Evolutionary conservation across 768 basidiomycete species (phyloP), one percentile per base, ranked within the genome.

Genomic region (Suillus weaverae): DNA sequence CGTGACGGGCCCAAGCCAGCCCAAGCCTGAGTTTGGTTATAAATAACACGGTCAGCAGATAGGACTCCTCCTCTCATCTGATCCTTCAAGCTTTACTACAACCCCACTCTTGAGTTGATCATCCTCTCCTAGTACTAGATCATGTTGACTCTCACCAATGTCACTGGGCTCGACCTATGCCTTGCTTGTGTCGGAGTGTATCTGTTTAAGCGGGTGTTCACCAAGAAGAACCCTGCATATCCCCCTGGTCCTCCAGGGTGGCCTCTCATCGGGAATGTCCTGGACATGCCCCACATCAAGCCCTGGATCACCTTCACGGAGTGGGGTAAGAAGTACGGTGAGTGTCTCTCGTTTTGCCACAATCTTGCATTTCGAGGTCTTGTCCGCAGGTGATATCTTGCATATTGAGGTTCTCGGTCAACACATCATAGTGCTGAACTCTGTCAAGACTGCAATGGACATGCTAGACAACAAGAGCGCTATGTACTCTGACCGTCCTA

Each of bases 391-490:
- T 46, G 84, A 85, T 63, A 86, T 89, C 18, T 81, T 81, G 66
- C 88, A 86, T 60, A 81, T 83, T 2, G 87, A 84, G 35, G 77
- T 88, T 16, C 76, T 89, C 4, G 87, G 87, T 3, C 87, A 87
- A 65, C 79, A 86, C 43, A 73, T 89, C 35, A 71, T 89, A 46
- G 74, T 89, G 56, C 65, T 89, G 33, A 87, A 86, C 70, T 84
- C 81, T 14, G 78, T 78, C 32, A 78, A 81, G 69, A 70, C 78
- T 26, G 86, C 86, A 20, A 62, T 77, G 65, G 85, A 88, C 56
- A 81, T 90, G 77, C 78, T 89, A 60, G 87, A 90, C 74, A 88
- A 86, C 74, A 87, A 87, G 69, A 86, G 86, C 66, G 77, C 84
- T 33, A 81, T 84, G 43, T 89, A 89, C 72, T 89, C 88, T 32